phyloP scores from a whole-genome alignment of 805 yeast genomes.

The Kuraishia floccosa region DNA sequence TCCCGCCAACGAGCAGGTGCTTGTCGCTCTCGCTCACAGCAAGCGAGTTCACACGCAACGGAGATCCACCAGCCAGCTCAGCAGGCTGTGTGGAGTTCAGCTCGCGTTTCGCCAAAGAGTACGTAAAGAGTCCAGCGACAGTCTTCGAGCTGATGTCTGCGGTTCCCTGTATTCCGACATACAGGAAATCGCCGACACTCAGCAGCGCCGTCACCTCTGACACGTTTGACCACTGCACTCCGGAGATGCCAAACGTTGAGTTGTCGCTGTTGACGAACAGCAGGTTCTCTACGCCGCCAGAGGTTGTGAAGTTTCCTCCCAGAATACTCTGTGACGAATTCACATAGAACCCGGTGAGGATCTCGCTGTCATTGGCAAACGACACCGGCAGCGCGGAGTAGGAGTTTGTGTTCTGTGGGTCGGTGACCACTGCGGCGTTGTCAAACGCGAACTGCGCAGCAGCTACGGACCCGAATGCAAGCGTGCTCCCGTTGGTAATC shows the following conservation, averaged over 20 bases:
- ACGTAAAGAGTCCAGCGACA: constrained; percentile 38
- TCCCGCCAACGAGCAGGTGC: constrained; percentile 61
- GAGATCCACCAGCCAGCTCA: constrained; percentile 21
- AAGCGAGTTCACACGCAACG: constrained; percentile 28
- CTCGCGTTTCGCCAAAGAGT: constrained; percentile 30
- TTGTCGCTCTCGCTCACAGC: constrained; percentile 26
- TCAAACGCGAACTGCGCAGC: constrained; percentile 8
- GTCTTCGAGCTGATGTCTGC: constrained; percentile 11
- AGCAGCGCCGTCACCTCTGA: constrained; percentile 16
- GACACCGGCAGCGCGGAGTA: constrained; percentile 14
- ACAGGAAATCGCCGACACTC: constrained; percentile 24
- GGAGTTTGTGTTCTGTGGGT: constrained; percentile 1
- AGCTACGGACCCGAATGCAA: constrained; percentile 8
- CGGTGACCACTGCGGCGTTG: constrained; percentile 7
- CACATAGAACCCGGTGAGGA: constrained; percentile 24
- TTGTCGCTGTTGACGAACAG: constrained; percentile 7
- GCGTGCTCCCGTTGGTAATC: constrained; percentile 4
- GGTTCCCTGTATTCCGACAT: constrained; percentile 33
- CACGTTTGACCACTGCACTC: constrained; percentile 9
- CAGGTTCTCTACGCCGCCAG: constrained; percentile 8
- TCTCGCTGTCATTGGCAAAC: constrained; percentile 10
- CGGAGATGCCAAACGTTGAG: neutral
- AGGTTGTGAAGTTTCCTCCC: constrained; percentile 42
- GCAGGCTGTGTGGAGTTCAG: constrained; percentile 39
- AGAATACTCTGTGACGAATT: constrained; percentile 40